phyloP scores from a whole-genome alignment of 441 rosid species.

The Francoa sonchifolia region DNA sequence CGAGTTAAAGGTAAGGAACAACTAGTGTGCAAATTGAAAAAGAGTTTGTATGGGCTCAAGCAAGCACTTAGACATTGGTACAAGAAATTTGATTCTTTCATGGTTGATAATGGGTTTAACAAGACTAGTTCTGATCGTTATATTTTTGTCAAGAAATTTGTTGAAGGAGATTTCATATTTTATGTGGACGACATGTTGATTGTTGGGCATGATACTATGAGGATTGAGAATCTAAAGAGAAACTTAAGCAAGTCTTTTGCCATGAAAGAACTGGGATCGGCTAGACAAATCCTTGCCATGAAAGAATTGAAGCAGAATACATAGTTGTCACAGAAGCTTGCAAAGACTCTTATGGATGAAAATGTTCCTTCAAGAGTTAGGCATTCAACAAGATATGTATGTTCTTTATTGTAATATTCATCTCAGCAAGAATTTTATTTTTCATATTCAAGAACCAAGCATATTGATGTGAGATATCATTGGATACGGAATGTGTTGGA shows the following conservation, averaged over 20 bases:
- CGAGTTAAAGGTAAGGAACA: background rate
- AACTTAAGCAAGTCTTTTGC: background rate
- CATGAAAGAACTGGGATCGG: background rate
- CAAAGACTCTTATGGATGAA: background rate
- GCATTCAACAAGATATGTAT: background rate
- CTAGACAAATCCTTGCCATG: background rate
- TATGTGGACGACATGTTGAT: slow-evolving; percentile 1
- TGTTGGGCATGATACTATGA: background rate
- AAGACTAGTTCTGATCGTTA: background rate
- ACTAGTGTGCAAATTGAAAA: background rate
- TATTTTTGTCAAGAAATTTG: background rate
- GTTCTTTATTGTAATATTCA: background rate
- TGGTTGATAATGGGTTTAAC: background rate
- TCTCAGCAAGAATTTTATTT: background rate
- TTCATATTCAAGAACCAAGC: background rate
- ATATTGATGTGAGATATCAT: background rate
- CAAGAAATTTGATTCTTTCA: background rate
- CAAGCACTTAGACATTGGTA: background rate
- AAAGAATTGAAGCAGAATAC: background rate
- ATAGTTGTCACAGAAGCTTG: background rate
- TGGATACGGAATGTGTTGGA: background rate
- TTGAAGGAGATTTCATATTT: background rate
- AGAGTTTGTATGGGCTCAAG: background rate
- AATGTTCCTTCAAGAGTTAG: background rate
- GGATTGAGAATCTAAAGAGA: background rate